Percentiles rank a stretch among this genome's conserved stretches.
phyloP scores from a whole-genome alignment of 192 early-diverging fungal genomes.

The Allomyces arbusculus region DNA sequence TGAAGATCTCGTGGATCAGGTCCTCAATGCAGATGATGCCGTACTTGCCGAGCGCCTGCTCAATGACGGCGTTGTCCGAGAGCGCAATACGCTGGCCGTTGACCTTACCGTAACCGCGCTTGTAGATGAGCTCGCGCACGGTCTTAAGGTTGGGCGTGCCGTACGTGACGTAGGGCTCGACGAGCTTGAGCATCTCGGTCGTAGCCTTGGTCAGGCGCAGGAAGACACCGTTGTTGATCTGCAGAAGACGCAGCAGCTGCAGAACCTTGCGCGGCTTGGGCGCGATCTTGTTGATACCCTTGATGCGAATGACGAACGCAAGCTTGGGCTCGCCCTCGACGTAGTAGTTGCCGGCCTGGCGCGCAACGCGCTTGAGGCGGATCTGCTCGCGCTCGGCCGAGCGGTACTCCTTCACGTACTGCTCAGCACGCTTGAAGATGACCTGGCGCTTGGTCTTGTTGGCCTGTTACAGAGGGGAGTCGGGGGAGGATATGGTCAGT shows the following conservation, averaged over 20 bases:
- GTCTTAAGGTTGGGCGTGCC: conserved; percentile 96
- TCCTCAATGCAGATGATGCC: conserved; percentile 98
- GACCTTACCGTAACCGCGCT: conserved; percentile 98
- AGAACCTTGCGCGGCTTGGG: conserved; percentile 99
- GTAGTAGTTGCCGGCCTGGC: conserved; percentile 74
- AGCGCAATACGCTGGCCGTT: conserved; percentile 93
- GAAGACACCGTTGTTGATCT: conserved; percentile 99
- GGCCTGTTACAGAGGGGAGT: conserved; percentile 6
- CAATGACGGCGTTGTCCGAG: conserved; percentile 88
- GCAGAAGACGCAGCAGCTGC: conserved; percentile 92
- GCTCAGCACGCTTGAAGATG: conserved; percentile 98
- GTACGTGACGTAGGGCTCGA: conserved; percentile 84
- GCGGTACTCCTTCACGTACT: conserved; percentile 96
- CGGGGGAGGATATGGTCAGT: neutral
- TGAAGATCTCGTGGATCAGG: conserved; percentile 95
- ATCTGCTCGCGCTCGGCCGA: conserved; percentile 71
- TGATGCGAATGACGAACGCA: conserved; percentile 94
- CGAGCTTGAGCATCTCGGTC: conserved; percentile 89
- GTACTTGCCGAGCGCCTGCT: conserved; percentile 72
- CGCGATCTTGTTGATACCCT: conserved; percentile 99
- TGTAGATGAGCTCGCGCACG: conserved; percentile 98
- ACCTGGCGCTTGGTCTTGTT: conserved; percentile 60
- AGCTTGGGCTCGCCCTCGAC: conserved; percentile 91
- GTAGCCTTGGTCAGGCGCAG: conserved; percentile 90
- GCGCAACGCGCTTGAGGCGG: conserved; percentile 83